Evolutionary conservation across 1,139 yeast species (phyloP).

Genomic region (Yamadazyma membranifaciens): DNA sequence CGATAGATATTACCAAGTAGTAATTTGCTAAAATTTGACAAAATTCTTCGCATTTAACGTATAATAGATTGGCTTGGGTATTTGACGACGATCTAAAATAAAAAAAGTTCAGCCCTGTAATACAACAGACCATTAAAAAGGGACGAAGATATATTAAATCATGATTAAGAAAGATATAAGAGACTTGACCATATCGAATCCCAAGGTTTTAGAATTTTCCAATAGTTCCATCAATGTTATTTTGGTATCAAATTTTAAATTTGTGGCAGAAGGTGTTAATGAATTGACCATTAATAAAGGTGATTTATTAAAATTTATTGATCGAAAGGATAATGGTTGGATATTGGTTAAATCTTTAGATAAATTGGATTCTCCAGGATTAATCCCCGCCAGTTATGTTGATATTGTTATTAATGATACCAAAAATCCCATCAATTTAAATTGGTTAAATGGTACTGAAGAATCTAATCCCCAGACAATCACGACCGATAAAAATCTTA

Average conservation of each 20-base stretch:
- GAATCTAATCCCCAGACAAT: background rate
- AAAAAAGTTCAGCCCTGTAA: no score
- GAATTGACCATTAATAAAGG: slow-evolving; percentile 40
- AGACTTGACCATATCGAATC: slow-evolving; percentile 12
- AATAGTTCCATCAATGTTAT: slow-evolving; percentile 27
- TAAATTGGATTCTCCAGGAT: slow-evolving; percentile 33
- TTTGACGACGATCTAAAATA: no score
- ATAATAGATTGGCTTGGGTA: no score
- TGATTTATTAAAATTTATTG: slow-evolving; percentile 39
- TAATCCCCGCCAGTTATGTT: slow-evolving; percentile 44
- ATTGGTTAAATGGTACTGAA: slow-evolving; percentile 33
- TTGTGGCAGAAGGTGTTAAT: slow-evolving; percentile 30
- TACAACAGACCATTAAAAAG: no score
- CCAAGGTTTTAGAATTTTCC: slow-evolving; percentile 8
- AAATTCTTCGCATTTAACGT: no score
- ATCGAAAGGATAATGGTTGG: slow-evolving; percentile 44
- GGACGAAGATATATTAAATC: background rate
- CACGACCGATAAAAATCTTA: background rate
- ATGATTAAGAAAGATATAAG: slow-evolving; percentile 3
- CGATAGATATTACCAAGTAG: no score
- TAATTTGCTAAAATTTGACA: no score
- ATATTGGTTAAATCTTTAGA: slow-evolving; percentile 43
- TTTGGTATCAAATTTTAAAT: slow-evolving; percentile 36
- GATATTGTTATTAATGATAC: slow-evolving; percentile 46
- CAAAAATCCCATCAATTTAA: slow-evolving; percentile 33